These are phyloP conservation scores for Saposhnikovia divaricata DNA, from an alignment of 129 eudicot genomes.

Conservation along the genomic window DNA sequence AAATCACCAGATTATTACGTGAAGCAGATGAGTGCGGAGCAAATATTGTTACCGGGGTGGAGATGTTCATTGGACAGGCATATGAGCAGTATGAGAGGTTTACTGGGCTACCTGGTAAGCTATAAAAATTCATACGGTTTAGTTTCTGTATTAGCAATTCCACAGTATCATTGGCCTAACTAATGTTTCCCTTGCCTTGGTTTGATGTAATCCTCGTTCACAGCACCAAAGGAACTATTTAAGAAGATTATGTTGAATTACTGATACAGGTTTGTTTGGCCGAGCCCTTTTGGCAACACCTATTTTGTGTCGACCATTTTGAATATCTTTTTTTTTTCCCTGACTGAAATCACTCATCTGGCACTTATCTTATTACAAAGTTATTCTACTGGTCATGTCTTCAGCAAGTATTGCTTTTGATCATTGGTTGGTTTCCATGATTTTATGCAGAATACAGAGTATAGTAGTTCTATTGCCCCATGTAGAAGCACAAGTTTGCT, in stretches of 20 bases:
- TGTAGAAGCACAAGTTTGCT: slow-evolving; percentile 2
- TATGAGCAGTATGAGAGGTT: slow-evolving; percentile 89
- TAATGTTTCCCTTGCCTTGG: neutral
- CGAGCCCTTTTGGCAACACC: neutral
- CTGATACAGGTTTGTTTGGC: slow-evolving; percentile 17
- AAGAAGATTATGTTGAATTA: slow-evolving; percentile 41
- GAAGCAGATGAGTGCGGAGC: slow-evolving; percentile 89
- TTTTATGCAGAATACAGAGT: slow-evolving; percentile 2
- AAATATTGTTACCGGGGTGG: slow-evolving; percentile 66
- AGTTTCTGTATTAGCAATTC: neutral
- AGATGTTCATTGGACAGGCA: slow-evolving; percentile 94
- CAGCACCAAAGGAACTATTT: slow-evolving; percentile 80
- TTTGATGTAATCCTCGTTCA: slow-evolving; percentile 15
- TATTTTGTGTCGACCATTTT: neutral
- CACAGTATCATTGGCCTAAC: slow-evolving; percentile 10
- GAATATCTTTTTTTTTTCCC: too few relatives aligned
- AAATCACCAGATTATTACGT: slow-evolving; percentile 71
- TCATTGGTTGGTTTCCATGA: neutral
- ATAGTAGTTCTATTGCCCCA: neutral
- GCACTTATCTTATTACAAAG: neutral
- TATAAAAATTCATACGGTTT: neutral
- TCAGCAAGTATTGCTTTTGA: neutral
- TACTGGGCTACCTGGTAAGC: slow-evolving; percentile 83
- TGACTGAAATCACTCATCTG: neutral
- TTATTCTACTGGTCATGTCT: neutral